These are phyloP conservation scores for Cicer pinnatifidum DNA, from an alignment of 306 rosid species.

Conservation along the genomic window DNA sequence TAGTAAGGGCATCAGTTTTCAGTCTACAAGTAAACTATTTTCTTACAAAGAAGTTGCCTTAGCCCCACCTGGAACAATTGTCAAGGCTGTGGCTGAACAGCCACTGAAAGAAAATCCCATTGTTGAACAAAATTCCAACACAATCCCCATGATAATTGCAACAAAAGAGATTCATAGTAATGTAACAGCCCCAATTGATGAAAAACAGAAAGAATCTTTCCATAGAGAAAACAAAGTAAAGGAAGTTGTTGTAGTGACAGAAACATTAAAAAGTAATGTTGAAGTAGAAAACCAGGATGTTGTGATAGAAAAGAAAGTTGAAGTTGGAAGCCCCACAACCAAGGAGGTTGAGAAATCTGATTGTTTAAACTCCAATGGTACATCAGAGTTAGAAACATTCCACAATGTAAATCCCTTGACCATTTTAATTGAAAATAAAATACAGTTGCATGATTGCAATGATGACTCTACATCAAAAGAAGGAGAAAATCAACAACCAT, in stretches of 20 bases:
- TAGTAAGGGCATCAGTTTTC: conserved; percentile 59
- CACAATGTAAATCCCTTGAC: conserved; percentile 38
- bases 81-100: conserved; percentile 85
- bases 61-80: conserved; percentile 97
- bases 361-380: conserved; percentile 45
- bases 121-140: conserved; percentile 52
- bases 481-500: conserved; percentile 46
- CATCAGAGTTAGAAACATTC: conserved; percentile 45
- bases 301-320: conserved; percentile 47
- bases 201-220: conserved; percentile 38
- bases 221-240: conserved; percentile 44
- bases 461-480: conserved; percentile 43
- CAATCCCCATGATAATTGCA: conserved; percentile 45
- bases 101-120: conserved; percentile 58
- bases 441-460: conserved; percentile 37
- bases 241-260: conserved; percentile 45
- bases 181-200: conserved; percentile 41
- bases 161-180: conserved; percentile 50
- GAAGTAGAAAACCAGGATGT: conserved; percentile 45
- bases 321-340: conserved; percentile 46
- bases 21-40: conserved; percentile 79
- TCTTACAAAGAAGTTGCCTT: conserved; percentile 98
- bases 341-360: conserved; percentile 51
- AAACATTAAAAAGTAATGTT: conserved; percentile 43
- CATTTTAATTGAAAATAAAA: conserved; percentile 49